phyloP scores from a whole-genome alignment of 768 basidiomycete species.

The Phaffia tasmanica region DNA sequence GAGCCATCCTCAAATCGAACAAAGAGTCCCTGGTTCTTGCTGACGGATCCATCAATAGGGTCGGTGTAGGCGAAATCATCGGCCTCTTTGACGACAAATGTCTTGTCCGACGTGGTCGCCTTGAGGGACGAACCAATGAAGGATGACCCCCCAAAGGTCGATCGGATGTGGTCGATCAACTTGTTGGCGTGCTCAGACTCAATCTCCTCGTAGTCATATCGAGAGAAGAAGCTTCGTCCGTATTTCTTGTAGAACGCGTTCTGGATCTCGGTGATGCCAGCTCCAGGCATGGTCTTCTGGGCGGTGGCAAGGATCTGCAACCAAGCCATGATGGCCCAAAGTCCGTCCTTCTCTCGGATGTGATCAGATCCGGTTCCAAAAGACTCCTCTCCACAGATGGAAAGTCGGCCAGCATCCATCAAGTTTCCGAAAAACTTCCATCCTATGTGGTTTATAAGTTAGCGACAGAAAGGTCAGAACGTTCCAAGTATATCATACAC shows the following conservation, averaged over 20 bases:
- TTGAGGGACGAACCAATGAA: slow-evolving; percentile 59
- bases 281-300: slow-evolving; percentile 64
- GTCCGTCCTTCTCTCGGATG: slow-evolving; percentile 97
- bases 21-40: slow-evolving; percentile 90
- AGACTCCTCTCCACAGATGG: slow-evolving; percentile 97
- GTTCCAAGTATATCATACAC: not conserved
- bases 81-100: slow-evolving; percentile 64
- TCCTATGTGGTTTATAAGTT: slow-evolving; percentile 43
- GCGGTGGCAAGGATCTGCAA: slow-evolving; percentile 85
- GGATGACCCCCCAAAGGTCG: slow-evolving; percentile 49
- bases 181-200: slow-evolving; percentile 78
- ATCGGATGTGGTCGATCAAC: slow-evolving; percentile 67
- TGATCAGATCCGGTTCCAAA: slow-evolving; percentile 99
- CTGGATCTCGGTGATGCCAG: slow-evolving; percentile 85
- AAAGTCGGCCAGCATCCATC: slow-evolving; percentile 96
- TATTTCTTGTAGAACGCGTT: slow-evolving; percentile 79
- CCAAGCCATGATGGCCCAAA: slow-evolving; percentile 98
- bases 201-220: slow-evolving; percentile 97
- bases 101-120: slow-evolving; percentile 50
- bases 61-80: slow-evolving; percentile 94
- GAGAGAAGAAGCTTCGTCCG: slow-evolving; percentile 95
- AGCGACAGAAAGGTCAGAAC: not conserved
- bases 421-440: slow-evolving; percentile 99
- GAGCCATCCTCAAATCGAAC: slow-evolving; percentile 84
- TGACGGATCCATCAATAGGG: slow-evolving; percentile 89